phyloP scores from a whole-genome alignment of 2,329 filamentous ascomycete species.

The Beauveria bassiana region DNA sequence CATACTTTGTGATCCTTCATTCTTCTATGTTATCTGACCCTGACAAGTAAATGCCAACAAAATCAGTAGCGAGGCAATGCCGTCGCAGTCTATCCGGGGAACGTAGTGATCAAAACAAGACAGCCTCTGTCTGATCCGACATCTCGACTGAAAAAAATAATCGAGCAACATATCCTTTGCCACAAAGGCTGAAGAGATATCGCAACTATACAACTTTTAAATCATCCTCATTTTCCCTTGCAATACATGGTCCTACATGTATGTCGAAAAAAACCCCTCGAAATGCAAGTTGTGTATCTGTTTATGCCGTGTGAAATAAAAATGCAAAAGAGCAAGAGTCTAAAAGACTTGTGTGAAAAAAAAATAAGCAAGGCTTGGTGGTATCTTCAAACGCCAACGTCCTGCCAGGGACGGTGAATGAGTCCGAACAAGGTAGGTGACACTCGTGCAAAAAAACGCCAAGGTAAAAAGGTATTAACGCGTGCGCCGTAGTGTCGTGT shows the following conservation, averaged over 20 bases:
- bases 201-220: neutral
- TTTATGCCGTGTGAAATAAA: neutral
- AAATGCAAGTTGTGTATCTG: conserved; percentile 9
- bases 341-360: neutral
- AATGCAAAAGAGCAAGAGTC: neutral
- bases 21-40: neutral
- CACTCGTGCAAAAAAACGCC: neutral
- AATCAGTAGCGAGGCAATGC: neutral
- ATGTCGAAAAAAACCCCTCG: neutral
- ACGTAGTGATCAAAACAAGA: neutral
- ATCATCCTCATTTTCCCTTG: neutral
- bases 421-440: neutral
- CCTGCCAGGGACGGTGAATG: conserved; percentile 17
- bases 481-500: neutral
- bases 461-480: neutral
- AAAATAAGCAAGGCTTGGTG: conserved; percentile 10
- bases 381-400: conserved; percentile 19
- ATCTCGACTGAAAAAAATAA: neutral
- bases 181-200: neutral
- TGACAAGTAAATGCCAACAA: neutral
- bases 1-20: neutral
- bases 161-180: neutral
- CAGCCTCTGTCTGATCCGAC: neutral
- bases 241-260: neutral
- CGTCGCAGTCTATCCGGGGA: conserved; percentile 4